Base-by-base conservation (phyloP, 2,329 filamentous ascomycete genomes). In the Chlorencoelia australis region DNA sequence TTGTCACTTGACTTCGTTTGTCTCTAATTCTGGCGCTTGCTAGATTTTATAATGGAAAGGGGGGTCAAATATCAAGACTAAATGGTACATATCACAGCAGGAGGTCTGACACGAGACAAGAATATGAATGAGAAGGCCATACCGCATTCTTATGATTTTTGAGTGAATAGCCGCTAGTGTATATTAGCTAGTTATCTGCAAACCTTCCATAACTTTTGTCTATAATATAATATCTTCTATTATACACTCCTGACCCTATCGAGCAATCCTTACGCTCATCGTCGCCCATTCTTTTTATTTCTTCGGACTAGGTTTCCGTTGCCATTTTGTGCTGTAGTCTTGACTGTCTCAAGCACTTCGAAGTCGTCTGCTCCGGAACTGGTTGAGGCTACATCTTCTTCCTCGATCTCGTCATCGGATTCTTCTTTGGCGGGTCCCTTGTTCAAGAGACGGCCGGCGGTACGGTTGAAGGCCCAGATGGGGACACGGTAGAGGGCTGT, bases 401-500 rank as follows among this genome's bases (percentile, higher is more conserved):
- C 58, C 15, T 56, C 54, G 5, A 54, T 55, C 19, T 58, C 60
- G 2, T 60, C 59, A 3, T 60, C 56, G 7, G 63, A 58, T 2
- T 52, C 52, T 13, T 59, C 55, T 11, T 58, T 50, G 7, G 56
- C 51, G 1, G 59, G 50, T 10, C 53, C 43, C 41, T 62, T 61
- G 20, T 44, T 36, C 36, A 76, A 46, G 37, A 72, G 54, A 27
- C 70, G 69, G 37, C 72, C 71, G 27, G 71, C 45, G 4, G 69
- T 71, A 40, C 66, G 64, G 35, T 60, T 67, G 64, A 81, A 91
- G 39, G 75, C 56, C 73, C 79, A 93, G 37, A 79, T 56, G 1
- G 91, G 91, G 4, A 94, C 64, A 35, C 81, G 80, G 59, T 82
- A 74, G 29, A 96, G 70, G 42, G 87, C 78, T 0, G 91, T 98